Percentiles rank a stretch among this genome's conserved stretches.
Evolutionary conservation across 805 yeast genomes (phyloP).

Genomic region (Cyberlindnera nakhonratchasimensis): DNA sequence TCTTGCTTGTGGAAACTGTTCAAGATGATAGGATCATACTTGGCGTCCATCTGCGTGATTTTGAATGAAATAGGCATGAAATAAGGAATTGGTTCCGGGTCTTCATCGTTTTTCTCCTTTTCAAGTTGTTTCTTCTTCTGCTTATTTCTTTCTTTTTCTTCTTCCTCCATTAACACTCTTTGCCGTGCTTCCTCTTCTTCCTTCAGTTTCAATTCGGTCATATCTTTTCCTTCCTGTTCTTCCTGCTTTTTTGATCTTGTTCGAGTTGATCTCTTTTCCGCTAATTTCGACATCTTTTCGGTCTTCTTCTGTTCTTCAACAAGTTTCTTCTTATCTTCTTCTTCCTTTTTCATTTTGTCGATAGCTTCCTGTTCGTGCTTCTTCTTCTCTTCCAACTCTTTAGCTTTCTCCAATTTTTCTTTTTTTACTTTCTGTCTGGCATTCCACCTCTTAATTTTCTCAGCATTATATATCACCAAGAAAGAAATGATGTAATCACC

Average conservation of each 20-base stretch:
- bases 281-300: conserved; percentile 14
- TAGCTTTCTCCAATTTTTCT: conserved; percentile 25
- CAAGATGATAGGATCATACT: conserved; percentile 58
- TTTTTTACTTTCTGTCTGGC: conserved; percentile 19
- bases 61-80: conserved; percentile 65
- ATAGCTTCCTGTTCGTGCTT: conserved; percentile 24
- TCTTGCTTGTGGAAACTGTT: conserved; percentile 61
- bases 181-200: background rate
- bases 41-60: conserved; percentile 59
- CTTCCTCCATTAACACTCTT: conserved; percentile 11
- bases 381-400: conserved; percentile 27
- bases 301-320: no score
- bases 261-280: conserved; percentile 18
- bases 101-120: conserved; percentile 11
- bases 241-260: conserved; percentile 10
- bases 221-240: conserved; percentile 14
- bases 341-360: conserved; percentile 23
- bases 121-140: conserved; percentile 12
- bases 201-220: background rate
- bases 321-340: conserved; percentile 14
- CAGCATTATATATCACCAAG: conserved; percentile 30
- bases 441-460: conserved; percentile 25
- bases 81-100: conserved; percentile 36
- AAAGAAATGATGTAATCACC: conserved; percentile 37
- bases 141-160: conserved; percentile 12